Conservation (phyloP, 257 asterid species). For the Linaria vulgaris region DNA sequence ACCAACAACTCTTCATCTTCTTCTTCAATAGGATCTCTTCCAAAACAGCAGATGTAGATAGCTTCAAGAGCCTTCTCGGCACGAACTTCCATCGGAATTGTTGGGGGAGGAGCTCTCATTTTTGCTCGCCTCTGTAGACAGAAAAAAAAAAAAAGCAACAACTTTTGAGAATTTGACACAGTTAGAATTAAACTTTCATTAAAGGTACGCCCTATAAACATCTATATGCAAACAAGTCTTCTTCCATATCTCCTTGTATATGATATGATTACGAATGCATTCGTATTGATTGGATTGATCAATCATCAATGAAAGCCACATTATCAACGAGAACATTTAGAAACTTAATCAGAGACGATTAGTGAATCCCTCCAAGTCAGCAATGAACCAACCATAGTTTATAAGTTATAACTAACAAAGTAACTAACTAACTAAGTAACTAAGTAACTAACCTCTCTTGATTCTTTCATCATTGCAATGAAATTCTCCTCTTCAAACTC, state of each 20-base stretch:
- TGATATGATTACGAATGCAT: too few species aligned
- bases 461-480: conserved; percentile 76
- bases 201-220: too few species aligned
- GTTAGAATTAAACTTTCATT: neutral
- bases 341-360: too few species aligned
- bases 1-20: conserved; percentile 64
- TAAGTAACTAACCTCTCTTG: conserved; percentile 98
- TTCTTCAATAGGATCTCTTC: conserved; percentile 64
- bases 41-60: conserved; percentile 69
- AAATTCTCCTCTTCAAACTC: conserved; percentile 92
- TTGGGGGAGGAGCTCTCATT: conserved; percentile 45
- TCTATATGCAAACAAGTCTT: too few species aligned
- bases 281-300: too few species aligned
- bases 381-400: too few species aligned
- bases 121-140: conserved; percentile 75
- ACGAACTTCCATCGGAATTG: conserved; percentile 73
- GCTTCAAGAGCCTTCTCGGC: conserved; percentile 97
- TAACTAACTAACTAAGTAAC: too few species aligned
- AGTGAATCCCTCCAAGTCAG: too few species aligned
- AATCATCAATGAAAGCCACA: too few species aligned
- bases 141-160: too few species aligned
- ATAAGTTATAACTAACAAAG: too few species aligned
- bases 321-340: neutral
- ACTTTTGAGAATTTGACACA: neutral
- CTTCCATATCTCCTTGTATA: too few species aligned